A percentile compares a stretch with the other conserved stretches of the same genome.
Evolutionary conservation across 768 basidiomycete genomes (phyloP).

Genomic region (Rhizopogon rudus): DNA sequence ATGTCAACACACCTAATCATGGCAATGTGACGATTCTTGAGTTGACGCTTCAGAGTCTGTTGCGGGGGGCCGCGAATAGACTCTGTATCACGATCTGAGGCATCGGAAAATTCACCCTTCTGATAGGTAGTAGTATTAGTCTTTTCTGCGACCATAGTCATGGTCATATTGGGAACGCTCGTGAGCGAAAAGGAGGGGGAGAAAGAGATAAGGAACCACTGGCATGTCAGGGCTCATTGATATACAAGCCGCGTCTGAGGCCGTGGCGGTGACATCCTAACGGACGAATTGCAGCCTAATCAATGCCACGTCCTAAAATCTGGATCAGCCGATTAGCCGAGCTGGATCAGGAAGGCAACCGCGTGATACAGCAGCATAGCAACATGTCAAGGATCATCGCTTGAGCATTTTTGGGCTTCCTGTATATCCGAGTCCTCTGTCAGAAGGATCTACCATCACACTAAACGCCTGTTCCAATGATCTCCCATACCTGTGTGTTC

Average conservation of each 20-base stretch:
- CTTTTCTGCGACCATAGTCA: constrained; percentile 20
- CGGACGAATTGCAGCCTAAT: background rate
- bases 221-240: background rate
- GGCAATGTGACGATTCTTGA: constrained; percentile 75
- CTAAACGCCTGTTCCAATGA: no score
- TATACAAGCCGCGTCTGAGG: background rate
- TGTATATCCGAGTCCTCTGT: no score
- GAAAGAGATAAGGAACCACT: background rate
- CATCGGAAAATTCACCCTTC: constrained; percentile 7
- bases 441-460: no score
- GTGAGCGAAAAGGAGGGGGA: no score
- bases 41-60: constrained; percentile 45
- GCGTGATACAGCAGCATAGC: no score
- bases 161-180: background rate
- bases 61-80: background rate
- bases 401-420: no score
- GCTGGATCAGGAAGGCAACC: background rate
- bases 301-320: background rate
- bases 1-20: constrained; percentile 60
- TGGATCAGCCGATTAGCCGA: background rate
- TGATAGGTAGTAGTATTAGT: background rate
- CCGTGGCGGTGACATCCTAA: background rate
- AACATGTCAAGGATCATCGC: no score
- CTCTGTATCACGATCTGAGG: constrained; percentile 21
- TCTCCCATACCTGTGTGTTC: no score